These are phyloP conservation scores for Pleurotus djamor DNA, from an alignment of 768 basidiomycete species.

Conservation along the genomic window DNA sequence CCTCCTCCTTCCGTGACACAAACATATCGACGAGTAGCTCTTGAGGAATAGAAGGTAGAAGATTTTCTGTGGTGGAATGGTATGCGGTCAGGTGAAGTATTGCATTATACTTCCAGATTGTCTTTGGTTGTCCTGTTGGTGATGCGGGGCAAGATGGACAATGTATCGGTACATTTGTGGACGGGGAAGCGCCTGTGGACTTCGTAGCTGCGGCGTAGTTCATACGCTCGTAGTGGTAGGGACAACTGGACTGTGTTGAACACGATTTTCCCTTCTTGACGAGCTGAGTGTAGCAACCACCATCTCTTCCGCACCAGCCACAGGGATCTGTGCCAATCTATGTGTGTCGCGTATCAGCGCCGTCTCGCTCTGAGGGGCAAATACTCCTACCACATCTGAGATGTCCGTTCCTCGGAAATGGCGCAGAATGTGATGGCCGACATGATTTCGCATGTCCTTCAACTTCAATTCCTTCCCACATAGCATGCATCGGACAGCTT, in stretches of 20 bases:
- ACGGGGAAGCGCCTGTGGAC: not conserved
- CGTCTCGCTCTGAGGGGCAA: not conserved
- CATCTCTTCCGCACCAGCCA: not conserved
- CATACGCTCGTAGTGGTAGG: not conserved
- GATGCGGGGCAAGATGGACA: not conserved
- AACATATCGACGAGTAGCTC: not conserved
- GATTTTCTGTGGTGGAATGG: not conserved
- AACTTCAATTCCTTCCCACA: not conserved
- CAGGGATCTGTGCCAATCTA: not conserved
- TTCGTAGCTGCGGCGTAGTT: not conserved
- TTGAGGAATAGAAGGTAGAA: not conserved
- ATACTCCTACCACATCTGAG: not conserved
- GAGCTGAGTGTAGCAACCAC: not conserved
- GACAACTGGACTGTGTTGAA: not conserved
- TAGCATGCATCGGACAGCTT: no score
- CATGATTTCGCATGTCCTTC: not conserved
- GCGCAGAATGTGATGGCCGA: not conserved
- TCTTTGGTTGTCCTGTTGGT: not conserved
- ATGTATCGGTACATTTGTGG: not conserved
- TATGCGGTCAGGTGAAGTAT: not conserved
- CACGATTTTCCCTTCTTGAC: not conserved
- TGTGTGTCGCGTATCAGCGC: not conserved
- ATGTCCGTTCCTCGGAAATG: not conserved
- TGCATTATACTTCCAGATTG: not conserved
- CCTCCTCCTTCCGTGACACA: not conserved